phyloP scores from a whole-genome alignment of 768 basidiomycete species.

The Tricholoma bakamatsutake region DNA sequence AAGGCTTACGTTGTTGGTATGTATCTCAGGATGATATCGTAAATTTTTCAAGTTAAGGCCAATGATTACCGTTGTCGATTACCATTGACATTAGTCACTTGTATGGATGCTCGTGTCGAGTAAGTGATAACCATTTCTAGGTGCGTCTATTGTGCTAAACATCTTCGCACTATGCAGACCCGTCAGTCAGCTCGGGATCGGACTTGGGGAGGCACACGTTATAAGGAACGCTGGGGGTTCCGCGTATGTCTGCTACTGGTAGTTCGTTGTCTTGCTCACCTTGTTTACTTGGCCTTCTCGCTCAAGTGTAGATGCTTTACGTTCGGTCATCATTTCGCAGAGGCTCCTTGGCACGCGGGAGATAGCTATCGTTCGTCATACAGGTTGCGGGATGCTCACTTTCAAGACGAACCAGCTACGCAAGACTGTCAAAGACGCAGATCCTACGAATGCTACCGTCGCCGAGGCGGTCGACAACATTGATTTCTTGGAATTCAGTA shows the following conservation, averaged over 20 bases:
- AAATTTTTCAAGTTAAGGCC: no score
- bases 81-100: constrained; percentile 39
- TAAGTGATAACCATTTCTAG: constrained; percentile 18
- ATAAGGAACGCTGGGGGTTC: constrained; percentile 70
- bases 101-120: constrained; percentile 75
- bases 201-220: constrained; percentile 65
- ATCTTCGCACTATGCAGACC: constrained; percentile 31
- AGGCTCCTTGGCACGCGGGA: constrained; percentile 65
- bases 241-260: constrained; percentile 30
- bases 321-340: constrained; percentile 67
- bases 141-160: neutral
- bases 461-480: constrained; percentile 33
- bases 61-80: no score
- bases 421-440: constrained; percentile 40
- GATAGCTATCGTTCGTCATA: constrained; percentile 66
- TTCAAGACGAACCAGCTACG: constrained; percentile 50
- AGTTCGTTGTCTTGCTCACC: neutral
- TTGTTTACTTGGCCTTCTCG: neutral
- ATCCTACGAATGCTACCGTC: constrained; percentile 27
- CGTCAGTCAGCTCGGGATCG: constrained; percentile 51
- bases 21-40: constrained; percentile 1
- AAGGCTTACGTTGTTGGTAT: constrained; percentile 28
- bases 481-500: constrained; percentile 49
- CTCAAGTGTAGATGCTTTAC: constrained; percentile 53
- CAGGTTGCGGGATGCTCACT: constrained; percentile 67